Conservation (phyloP, 2,329 filamentous ascomycete species). For the Lasiodiplodia hormozganensis region DNA sequence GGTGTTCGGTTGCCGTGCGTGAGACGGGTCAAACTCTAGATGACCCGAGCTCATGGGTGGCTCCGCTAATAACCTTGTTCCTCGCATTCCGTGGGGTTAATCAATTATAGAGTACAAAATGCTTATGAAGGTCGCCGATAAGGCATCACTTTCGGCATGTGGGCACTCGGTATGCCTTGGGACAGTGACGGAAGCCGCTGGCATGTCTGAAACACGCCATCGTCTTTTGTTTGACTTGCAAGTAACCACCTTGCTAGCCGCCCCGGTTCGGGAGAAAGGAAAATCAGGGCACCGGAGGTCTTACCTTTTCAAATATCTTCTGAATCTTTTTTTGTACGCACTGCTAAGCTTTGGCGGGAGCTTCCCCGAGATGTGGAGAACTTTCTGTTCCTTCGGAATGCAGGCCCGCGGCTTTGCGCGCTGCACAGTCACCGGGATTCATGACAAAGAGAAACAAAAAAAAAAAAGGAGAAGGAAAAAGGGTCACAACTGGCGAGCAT, state of each 20-base stretch:
- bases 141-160: not conserved
- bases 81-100: not conserved
- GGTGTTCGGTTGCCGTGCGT: not conserved
- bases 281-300: not conserved
- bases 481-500: not conserved
- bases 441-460: not conserved
- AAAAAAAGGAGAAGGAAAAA: not conserved
- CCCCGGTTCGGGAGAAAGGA: not conserved
- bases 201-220: constrained; percentile 11
- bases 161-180: constrained; percentile 1
- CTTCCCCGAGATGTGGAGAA: not conserved
- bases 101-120: not conserved
- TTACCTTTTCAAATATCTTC: not conserved
- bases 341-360: not conserved
- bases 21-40: not conserved
- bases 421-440: not conserved
- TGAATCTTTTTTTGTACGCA: not conserved
- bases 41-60: too few species aligned
- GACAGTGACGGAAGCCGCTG: not conserved
- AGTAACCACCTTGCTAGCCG: not conserved
- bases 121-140: not conserved
- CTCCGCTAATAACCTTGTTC: not conserved
- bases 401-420: not conserved
- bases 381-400: not conserved
- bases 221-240: not conserved